These are phyloP conservation scores for Pichia inconspicua DNA, from an alignment of 1,139 yeast genomes.

Conservation along the genomic window DNA sequence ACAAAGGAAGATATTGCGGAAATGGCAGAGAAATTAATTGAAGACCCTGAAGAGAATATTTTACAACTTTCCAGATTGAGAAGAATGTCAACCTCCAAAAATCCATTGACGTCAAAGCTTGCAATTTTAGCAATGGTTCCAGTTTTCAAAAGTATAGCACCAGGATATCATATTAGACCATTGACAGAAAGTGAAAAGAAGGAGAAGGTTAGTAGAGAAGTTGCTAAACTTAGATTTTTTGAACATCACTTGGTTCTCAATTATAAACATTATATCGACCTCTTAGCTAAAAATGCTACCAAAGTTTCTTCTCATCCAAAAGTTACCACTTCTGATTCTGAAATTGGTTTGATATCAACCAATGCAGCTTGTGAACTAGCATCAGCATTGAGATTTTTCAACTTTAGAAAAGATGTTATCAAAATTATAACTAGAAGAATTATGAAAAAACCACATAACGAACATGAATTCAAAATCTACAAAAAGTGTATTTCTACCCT, in stretches of 20 bases:
- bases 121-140: conserved; percentile 75
- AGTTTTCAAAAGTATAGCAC: conserved; percentile 77
- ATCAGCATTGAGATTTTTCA: conserved; percentile 67
- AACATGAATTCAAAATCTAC: conserved; percentile 43
- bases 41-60: conserved; percentile 85
- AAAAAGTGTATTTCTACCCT: conserved; percentile 55
- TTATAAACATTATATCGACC: conserved; percentile 61
- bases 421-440: conserved; percentile 59
- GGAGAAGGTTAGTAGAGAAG: conserved; percentile 78
- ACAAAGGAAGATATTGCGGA: conserved; percentile 82
- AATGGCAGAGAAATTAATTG: conserved; percentile 67
- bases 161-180: conserved; percentile 81
- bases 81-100: conserved; percentile 61
- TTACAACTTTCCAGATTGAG: conserved; percentile 60
- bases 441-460: conserved; percentile 46
- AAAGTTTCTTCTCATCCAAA: conserved; percentile 36
- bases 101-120: conserved; percentile 63
- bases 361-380: conserved; percentile 77
- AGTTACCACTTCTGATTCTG: conserved; percentile 33
- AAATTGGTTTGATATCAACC: conserved; percentile 52
- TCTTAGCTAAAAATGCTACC: conserved; percentile 39
- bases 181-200: conserved; percentile 72
- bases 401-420: conserved; percentile 66
- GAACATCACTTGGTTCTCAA: conserved; percentile 70
- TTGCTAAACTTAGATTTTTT: conserved; percentile 63